These are phyloP conservation scores for Mrakia gelida DNA, from an alignment of 768 basidiomycete genomes.

Conservation along the genomic window DNA sequence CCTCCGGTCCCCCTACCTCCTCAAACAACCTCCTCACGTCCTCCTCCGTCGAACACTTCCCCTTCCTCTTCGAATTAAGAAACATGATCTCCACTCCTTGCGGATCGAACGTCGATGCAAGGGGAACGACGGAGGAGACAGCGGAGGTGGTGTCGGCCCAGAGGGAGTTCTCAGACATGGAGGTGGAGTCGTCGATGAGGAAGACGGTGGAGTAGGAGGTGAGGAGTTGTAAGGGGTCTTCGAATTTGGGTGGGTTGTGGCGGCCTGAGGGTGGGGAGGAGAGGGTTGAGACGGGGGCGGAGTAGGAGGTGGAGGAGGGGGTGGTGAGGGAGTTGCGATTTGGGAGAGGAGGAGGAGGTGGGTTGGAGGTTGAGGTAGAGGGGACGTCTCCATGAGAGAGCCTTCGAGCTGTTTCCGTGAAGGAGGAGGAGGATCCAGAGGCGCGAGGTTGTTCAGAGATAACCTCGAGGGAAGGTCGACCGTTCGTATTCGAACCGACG, in stretches of 20 bases:
- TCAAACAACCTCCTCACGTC: constrained; percentile 16
- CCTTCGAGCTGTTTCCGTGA: background rate
- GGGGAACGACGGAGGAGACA: constrained; percentile 21
- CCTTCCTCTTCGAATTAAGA: constrained; percentile 8
- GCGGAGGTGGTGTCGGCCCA: constrained; percentile 12
- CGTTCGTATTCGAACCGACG: background rate
- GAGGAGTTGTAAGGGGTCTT: constrained; percentile 22
- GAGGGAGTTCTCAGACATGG: constrained; percentile 11
- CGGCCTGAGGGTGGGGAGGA: background rate
- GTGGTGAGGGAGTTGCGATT: background rate
- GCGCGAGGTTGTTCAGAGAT: background rate
- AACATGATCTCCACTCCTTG: constrained; percentile 11
- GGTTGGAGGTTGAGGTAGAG: background rate
- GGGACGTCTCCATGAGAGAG: background rate
- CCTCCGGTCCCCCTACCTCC: constrained; percentile 11
- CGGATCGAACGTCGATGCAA: constrained; percentile 17
- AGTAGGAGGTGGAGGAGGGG: background rate
- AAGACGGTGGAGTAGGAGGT: constrained; percentile 10
- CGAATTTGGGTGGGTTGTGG: background rate
- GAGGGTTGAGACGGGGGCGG: background rate
- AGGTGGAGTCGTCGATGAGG: constrained; percentile 25
- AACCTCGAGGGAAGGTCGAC: background rate
- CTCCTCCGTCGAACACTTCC: background rate
- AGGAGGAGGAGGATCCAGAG: background rate
- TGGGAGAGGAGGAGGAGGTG: background rate